phyloP scores from a whole-genome alignment of 1,139 yeast species.

The Scheffersomyces segobiensis region DNA sequence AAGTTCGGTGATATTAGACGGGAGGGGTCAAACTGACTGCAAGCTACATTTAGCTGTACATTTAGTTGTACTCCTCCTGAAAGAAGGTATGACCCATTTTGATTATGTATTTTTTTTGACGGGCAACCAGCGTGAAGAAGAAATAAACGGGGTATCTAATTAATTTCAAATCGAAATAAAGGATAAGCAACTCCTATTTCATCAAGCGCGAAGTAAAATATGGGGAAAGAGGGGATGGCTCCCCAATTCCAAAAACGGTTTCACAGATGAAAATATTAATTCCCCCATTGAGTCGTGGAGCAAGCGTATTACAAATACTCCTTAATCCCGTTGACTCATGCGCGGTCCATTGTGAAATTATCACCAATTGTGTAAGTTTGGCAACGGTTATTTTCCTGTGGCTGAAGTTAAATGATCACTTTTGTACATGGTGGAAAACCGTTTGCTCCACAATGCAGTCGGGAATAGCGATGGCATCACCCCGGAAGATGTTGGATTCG shows the following conservation, averaged over 20 bases:
- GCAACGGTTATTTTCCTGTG: not conserved
- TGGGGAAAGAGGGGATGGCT: conserved; percentile 1
- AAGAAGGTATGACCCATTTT: not conserved
- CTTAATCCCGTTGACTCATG: not conserved
- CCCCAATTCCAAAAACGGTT: not conserved
- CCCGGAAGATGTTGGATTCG: not conserved
- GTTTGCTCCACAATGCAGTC: not conserved
- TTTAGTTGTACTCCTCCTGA: not conserved
- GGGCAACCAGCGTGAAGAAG: not conserved
- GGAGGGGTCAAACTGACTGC: not conserved
- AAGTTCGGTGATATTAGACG: not conserved
- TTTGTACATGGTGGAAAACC: not conserved
- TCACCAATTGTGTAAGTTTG: not conserved
- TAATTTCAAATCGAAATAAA: not conserved
- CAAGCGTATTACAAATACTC: not conserved
- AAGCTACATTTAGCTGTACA: not conserved
- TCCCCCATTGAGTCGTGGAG: not conserved
- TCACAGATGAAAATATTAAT: not conserved
- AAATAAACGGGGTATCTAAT: not conserved
- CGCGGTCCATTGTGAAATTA: not conserved
- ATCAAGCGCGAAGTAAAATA: not conserved
- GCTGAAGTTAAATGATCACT: not conserved
- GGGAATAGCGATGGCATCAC: too few species aligned
- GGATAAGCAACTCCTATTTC: not conserved
- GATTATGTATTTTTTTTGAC: not conserved